phyloP scores from a whole-genome alignment of 768 basidiomycete species.

The Tulasnella sp. region DNA sequence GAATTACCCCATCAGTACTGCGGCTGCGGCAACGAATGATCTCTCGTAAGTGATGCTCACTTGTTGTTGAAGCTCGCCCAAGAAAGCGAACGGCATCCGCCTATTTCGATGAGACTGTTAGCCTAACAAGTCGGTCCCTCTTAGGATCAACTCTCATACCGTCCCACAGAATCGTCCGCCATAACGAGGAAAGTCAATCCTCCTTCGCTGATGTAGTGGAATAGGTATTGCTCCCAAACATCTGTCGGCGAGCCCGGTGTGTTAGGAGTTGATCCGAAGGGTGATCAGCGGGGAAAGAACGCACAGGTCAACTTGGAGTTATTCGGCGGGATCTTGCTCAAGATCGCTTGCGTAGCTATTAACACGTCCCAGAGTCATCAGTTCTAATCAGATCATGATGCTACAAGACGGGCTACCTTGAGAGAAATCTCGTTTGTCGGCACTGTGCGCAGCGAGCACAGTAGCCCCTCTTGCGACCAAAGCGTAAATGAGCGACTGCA shows the following conservation, averaged over 20 bases:
- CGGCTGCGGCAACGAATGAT: neutral
- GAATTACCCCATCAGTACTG: neutral
- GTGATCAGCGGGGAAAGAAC: no score
- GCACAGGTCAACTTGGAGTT: slow-evolving; percentile 42
- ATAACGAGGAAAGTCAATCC: slow-evolving; percentile 85
- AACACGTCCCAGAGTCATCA: neutral
- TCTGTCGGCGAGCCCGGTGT: no score
- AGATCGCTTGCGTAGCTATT: slow-evolving; percentile 75
- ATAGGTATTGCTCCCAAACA: slow-evolving; percentile 87
- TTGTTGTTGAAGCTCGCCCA: slow-evolving; percentile 65
- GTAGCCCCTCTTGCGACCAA: slow-evolving; percentile 66
- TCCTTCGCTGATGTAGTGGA: slow-evolving; percentile 86
- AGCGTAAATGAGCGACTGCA: slow-evolving; percentile 56
- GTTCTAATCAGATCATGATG: neutral
- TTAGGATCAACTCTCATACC: slow-evolving; percentile 48
- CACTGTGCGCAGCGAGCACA: slow-evolving; percentile 80
- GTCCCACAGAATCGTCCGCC: slow-evolving; percentile 85
- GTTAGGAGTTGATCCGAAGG: no score
- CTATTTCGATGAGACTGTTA: slow-evolving; percentile 28
- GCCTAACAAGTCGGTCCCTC: no score
- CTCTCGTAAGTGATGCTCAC: neutral
- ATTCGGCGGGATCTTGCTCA: slow-evolving; percentile 92
- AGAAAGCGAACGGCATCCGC: slow-evolving; percentile 88
- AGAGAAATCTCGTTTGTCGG: slow-evolving; percentile 74
- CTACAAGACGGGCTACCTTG: slow-evolving; percentile 42